These are phyloP conservation scores for Pyracantha coccinea DNA, from an alignment of 331 rosid species.

Conservation along the genomic window DNA sequence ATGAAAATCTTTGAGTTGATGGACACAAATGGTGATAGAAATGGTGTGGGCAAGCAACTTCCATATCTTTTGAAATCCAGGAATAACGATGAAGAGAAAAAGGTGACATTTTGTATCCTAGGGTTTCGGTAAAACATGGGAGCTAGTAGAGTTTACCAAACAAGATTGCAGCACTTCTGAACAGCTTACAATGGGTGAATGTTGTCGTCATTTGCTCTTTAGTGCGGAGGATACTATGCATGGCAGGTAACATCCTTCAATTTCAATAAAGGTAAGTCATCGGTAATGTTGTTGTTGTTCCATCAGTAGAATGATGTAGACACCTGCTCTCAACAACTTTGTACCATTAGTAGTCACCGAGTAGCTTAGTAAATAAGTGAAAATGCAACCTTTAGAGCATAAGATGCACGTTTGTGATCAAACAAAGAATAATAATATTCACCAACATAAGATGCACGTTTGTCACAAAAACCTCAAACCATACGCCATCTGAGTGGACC, in stretches of 20 bases:
- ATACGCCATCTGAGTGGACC: no score
- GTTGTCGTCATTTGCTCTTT: neutral
- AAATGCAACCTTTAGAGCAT: neutral
- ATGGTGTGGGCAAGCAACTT: neutral
- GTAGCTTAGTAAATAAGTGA: neutral
- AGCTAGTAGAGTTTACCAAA: neutral
- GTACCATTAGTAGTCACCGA: neutral
- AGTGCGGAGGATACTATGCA: neutral
- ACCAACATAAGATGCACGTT: neutral
- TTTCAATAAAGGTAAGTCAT: neutral
- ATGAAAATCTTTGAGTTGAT: neutral
- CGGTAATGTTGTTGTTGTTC: neutral
- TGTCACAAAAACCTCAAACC: neutral
- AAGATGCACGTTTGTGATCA: neutral
- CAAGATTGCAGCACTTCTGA: neutral
- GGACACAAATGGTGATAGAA: neutral
- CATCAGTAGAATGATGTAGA: neutral
- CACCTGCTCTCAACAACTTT: neutral
- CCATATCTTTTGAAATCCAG: neutral
- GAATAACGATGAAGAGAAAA: neutral
- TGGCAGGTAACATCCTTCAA: neutral
- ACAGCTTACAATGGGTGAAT: neutral
- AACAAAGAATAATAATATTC: neutral
- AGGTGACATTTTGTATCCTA: neutral
- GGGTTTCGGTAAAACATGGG: neutral